Evolutionary conservation across 768 basidiomycete species (phyloP), one percentile per base, ranked within the genome.

Genomic region (Hydnum rufescens): DNA sequence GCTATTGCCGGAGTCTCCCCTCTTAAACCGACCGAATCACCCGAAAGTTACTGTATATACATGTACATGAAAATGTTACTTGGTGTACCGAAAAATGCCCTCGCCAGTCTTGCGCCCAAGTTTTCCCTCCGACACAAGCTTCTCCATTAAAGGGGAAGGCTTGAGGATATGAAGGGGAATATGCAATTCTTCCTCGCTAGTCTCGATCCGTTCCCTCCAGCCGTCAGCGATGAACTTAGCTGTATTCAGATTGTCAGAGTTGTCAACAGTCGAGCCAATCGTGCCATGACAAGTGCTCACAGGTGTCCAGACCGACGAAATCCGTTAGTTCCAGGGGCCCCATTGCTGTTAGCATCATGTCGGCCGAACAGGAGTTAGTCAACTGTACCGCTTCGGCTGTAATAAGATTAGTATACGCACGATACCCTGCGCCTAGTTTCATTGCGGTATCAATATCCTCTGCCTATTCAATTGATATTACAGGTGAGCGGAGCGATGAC

Each of bases 401-500:
- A n/a, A n/a, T n/a, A 47, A 39, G n/a, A 39, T 42, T 32, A 31
- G 4, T 42, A 32, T 19, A 47, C 44, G 8, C 44, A 47, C 44
- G 44, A 28, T 47, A 26, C 13, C 69, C 68, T 1, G 68, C 68
- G 1, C 69, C 69, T 1, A 69, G 60, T 57, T 68, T 66, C 69
- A 70, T 69, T 13, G 68, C 68, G n/a, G 59, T 60, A 56, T 70
- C 68, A 44, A 69, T 60, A 57, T 70, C 67, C 49, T 64, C 60
- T 0, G 65, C 28, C 49, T 50, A 32, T 50, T 6, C 13, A 47
- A 8, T 8, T 8, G 34, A 8, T 39, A 47, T 6, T 26, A 47
- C 13, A 6, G 8, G 44, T 47, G 6, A 47, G 44, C 6, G 44
- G 44, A 8, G 6, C 32, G 28, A 32, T 16, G 6, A 8, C 16